Evolutionary conservation across 345 rosid genomes (phyloP).

Genomic region (Corchorus capsularis): DNA sequence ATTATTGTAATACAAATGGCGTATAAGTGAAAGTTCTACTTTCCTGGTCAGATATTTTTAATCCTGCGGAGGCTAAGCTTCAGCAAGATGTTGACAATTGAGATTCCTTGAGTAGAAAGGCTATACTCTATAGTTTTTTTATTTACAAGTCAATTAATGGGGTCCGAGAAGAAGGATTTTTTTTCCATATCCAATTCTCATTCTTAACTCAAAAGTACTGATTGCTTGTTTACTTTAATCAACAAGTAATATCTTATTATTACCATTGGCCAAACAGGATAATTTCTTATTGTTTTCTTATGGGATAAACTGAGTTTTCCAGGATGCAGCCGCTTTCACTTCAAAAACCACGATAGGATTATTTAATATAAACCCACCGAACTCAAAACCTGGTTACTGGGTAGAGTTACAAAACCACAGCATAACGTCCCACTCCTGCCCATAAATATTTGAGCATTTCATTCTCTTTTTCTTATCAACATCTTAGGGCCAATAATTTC

Average conservation of each 20-base stretch:
- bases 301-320: neutral
- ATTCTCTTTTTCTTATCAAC: conserved; percentile 13
- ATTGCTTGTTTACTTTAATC: neutral
- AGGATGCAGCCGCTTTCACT: neutral
- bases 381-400: neutral
- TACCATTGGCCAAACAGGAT: neutral
- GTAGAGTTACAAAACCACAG: neutral
- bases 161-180: neutral
- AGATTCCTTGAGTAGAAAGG: neutral
- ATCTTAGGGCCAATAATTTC: conserved; percentile 10
- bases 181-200: neutral
- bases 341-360: neutral
- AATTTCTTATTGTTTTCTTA: neutral
- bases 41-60: neutral
- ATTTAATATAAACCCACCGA: neutral
- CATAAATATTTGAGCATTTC: neutral
- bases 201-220: neutral
- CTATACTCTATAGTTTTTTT: neutral
- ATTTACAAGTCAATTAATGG: neutral
- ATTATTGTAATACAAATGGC: neutral
- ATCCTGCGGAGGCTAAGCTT: neutral
- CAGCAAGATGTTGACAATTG: neutral
- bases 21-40: neutral
- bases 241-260: no score
- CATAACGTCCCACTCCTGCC: neutral